Evolutionary conservation across 371 early-diverging fungal species (phyloP).

Genomic region (Zancudomyces culisetae): DNA sequence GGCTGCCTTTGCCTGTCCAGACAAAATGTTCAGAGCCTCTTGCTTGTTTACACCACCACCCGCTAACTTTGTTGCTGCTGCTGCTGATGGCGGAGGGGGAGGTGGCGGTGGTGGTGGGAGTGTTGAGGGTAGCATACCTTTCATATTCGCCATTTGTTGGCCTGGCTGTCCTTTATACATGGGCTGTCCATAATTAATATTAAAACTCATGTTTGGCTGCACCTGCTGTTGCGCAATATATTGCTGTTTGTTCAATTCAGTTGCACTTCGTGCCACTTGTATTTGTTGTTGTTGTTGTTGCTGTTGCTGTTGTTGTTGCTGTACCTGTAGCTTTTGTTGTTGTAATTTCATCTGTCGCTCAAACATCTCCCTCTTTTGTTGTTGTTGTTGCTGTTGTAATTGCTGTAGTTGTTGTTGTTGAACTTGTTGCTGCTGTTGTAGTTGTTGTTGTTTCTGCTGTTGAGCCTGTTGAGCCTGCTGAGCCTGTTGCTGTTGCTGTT

Average conservation of each 20-base stretch:
- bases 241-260: background rate
- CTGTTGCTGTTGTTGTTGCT: constrained; percentile 4
- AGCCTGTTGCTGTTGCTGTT: constrained; percentile 1
- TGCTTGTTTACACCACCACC: background rate
- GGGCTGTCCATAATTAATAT: background rate
- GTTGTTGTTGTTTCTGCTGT: constrained; percentile 6
- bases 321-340: constrained; percentile 4
- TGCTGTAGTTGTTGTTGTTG: constrained; percentile 13
- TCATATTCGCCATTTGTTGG: background rate
- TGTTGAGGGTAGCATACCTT: background rate
- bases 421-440: constrained; percentile 1
- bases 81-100: background rate
- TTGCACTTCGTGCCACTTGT: background rate
- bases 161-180: background rate
- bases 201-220: too few relatives aligned
- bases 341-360: constrained; percentile 4
- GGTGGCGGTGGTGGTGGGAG: background rate
- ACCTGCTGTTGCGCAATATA: too few relatives aligned
- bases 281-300: constrained; percentile 3
- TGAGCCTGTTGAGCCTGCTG: background rate
- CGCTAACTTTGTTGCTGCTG: background rate
- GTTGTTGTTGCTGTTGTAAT: constrained; percentile 9
- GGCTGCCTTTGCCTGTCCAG: constrained; percentile 15
- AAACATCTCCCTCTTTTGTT: constrained; percentile 11
- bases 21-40: constrained; percentile 25